Percentiles rank a stretch among this genome's conserved stretches.
These are phyloP conservation scores for Dovyalis caffra DNA, from an alignment of 345 rosid genomes.

Conservation along the genomic window DNA sequence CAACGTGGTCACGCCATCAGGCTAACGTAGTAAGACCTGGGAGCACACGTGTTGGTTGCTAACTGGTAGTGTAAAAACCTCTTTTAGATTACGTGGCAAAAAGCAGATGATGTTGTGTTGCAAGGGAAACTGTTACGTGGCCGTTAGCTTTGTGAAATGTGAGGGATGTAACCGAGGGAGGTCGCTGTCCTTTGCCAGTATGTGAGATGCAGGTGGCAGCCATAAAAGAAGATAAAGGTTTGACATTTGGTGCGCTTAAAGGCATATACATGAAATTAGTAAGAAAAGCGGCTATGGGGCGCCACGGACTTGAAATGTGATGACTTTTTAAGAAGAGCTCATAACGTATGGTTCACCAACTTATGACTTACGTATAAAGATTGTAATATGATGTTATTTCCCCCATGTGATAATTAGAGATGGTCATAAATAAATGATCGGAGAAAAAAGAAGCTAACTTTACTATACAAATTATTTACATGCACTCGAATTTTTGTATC, in stretches of 20 bases:
- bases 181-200: constrained; percentile 2
- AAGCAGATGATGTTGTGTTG: neutral
- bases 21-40: neutral
- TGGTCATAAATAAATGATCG: neutral
- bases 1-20: neutral
- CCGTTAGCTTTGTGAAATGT: neutral
- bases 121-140: constrained; percentile 5
- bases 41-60: neutral
- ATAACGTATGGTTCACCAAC: constrained; percentile 31
- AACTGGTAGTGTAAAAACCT: neutral
- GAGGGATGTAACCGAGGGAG: neutral
- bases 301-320: neutral
- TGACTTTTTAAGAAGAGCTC: neutral
- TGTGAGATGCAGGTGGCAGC: constrained; percentile 7
- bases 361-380: neutral
- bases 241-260: constrained; percentile 1
- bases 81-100: neutral
- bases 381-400: neutral
- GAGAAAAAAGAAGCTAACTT: neutral
- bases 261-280: neutral
- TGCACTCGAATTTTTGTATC: too few species aligned
- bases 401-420: neutral
- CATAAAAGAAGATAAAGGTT: neutral
- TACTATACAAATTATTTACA: too few species aligned
- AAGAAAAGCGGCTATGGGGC: neutral